Conservation (phyloP, 352 stramenopile genomes). For the Globisporangium radiosum region DNA sequence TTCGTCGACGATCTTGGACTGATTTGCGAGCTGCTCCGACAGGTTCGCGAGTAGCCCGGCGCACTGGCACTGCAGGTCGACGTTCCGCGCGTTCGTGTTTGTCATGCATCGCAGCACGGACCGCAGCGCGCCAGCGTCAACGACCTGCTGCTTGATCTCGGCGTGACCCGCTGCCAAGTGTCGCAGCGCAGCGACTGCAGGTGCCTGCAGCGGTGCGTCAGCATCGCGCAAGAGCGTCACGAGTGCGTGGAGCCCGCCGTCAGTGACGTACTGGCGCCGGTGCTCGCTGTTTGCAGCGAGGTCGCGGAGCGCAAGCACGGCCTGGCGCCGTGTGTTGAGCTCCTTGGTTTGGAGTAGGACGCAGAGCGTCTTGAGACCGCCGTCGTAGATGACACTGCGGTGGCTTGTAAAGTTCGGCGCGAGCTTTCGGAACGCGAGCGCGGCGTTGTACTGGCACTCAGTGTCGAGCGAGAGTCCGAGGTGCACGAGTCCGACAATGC, state of each 20-base stretch:
- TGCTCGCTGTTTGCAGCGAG: conserved; percentile 86
- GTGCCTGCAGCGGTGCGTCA: conserved; percentile 85
- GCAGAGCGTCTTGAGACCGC: conserved; percentile 89
- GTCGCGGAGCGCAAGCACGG: conserved; percentile 85
- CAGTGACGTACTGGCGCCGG: conserved; percentile 79
- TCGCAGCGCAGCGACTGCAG: conserved; percentile 86
- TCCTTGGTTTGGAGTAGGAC: conserved; percentile 88
- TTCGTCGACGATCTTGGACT: conserved; percentile 90
- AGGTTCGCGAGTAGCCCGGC: conserved; percentile 92
- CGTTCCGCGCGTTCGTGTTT: conserved; percentile 56
- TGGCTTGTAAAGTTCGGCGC: conserved; percentile 90
- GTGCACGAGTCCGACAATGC: conserved; percentile 85
- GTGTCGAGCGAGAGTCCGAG: conserved; percentile 86
- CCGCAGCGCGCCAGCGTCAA: conserved; percentile 73
- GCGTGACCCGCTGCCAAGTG: conserved; percentile 81
- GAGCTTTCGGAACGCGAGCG: conserved; percentile 93
- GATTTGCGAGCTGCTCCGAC: conserved; percentile 88
- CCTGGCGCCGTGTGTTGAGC: conserved; percentile 89
- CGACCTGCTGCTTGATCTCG: conserved; percentile 85
- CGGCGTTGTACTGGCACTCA: conserved; percentile 94
- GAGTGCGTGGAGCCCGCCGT: conserved; percentile 85
- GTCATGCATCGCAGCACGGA: conserved; percentile 86
- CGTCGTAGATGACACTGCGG: conserved; percentile 74
- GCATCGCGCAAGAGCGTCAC: conserved; percentile 85
- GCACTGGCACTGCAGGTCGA: conserved; percentile 92